These are phyloP conservation scores for Hippophae tibetana DNA, from an alignment of 306 rosid species.

Conservation along the genomic window DNA sequence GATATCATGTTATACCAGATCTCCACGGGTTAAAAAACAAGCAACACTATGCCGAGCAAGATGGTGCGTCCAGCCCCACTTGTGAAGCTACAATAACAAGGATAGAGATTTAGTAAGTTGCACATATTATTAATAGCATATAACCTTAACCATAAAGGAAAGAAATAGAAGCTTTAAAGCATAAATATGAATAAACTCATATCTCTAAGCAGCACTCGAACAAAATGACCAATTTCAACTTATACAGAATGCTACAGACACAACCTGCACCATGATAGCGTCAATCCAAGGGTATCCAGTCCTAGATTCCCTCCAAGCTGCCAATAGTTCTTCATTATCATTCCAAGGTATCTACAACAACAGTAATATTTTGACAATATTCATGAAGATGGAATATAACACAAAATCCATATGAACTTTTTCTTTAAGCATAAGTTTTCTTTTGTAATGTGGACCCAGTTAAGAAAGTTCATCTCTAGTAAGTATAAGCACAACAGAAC, in stretches of 20 bases:
- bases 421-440: no score
- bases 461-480: no score
- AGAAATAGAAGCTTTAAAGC: background rate
- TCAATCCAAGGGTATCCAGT: slow-evolving; percentile 99
- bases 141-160: background rate
- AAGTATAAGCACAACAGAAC: no score
- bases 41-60: slow-evolving; percentile 91
- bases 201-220: slow-evolving; percentile 3
- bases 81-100: slow-evolving; percentile 54
- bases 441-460: no score
- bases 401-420: background rate
- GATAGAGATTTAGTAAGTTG: slow-evolving; percentile 6
- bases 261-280: slow-evolving; percentile 88
- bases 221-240: background rate
- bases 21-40: slow-evolving; percentile 89
- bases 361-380: background rate
- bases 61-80: slow-evolving; percentile 99
- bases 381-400: background rate
- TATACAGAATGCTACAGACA: slow-evolving; percentile 18
- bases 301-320: slow-evolving; percentile 80
- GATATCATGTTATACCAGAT: slow-evolving; percentile 48
- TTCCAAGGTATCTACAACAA: slow-evolving; percentile 77
- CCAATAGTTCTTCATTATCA: slow-evolving; percentile 54
- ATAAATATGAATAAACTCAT: background rate
- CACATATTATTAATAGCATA: background rate